Percentiles rank a stretch among this genome's conserved stretches.
Conservation (phyloP, 768 basidiomycete genomes). For the Crucibulum laeve region DNA sequence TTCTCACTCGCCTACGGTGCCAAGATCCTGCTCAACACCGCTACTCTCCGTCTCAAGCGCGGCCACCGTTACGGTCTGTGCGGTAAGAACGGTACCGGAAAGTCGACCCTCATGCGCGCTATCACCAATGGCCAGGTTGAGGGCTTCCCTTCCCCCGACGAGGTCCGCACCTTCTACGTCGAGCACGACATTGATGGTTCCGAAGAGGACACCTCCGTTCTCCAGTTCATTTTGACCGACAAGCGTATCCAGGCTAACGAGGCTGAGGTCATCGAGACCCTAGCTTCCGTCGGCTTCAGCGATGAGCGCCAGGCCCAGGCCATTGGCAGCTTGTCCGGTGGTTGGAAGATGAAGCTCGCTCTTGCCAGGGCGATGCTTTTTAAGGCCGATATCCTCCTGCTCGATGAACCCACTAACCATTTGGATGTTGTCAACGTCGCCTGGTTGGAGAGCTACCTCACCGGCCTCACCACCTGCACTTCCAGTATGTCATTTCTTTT, state of each 20-base stretch:
- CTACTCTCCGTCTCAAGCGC: conserved; percentile 94
- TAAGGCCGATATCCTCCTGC: conserved; percentile 94
- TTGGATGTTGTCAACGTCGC: conserved; percentile 97
- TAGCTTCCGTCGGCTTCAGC: conserved; percentile 89
- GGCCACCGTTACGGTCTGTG: conserved; percentile 98
- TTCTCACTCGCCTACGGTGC: conserved; percentile 99
- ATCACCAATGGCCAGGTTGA: conserved; percentile 96
- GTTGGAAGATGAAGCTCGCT: conserved; percentile 99
- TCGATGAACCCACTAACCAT: conserved; percentile 96
- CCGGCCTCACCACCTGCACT: conserved; percentile 83
- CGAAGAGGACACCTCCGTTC: conserved; percentile 87
- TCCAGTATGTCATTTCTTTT: conserved; percentile 55
- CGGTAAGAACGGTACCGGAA: conserved; percentile 98
- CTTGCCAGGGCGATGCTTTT: conserved; percentile 96
- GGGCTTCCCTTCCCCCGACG: conserved; percentile 95
- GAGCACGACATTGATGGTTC: conserved; percentile 98
- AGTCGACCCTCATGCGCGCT: conserved; percentile 91
- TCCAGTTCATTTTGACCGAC: conserved; percentile 84
- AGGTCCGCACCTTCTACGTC: conserved; percentile 98
- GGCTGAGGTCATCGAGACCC: conserved; percentile 73
- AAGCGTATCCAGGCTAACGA: conserved; percentile 70
- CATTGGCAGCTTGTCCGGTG: conserved; percentile 91
- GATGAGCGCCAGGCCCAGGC: conserved; percentile 81
- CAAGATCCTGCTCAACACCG: conserved; percentile 96
- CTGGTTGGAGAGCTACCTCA: conserved; percentile 95